These are phyloP conservation scores for Naegleria lovaniensis DNA, from an alignment of 208 protist species.

Conservation along the genomic window DNA sequence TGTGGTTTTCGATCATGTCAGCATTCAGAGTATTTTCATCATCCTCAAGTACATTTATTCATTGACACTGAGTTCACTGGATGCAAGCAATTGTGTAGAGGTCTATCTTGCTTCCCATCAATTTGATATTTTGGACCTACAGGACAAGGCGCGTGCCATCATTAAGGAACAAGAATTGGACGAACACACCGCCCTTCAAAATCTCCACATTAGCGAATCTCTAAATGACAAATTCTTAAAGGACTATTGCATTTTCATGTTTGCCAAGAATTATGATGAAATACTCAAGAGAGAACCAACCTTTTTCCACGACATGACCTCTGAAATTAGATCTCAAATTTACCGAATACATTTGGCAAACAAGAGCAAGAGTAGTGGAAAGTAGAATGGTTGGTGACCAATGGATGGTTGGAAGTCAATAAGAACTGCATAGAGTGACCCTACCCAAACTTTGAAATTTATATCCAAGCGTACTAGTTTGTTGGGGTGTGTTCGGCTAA, in stretches of 20 bases:
- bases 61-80: background rate
- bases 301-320: background rate
- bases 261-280: background rate
- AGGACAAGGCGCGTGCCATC: background rate
- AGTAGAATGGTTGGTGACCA: too few species aligned
- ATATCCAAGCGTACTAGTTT: too few species aligned
- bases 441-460: too few species aligned
- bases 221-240: background rate
- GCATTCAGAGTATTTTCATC: background rate
- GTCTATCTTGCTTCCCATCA: background rate
- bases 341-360: background rate
- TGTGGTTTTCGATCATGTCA: background rate
- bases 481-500: too few species aligned
- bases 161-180: background rate
- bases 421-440: too few species aligned
- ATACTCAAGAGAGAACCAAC: background rate
- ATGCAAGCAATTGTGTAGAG: background rate
- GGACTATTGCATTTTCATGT: background rate
- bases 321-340: background rate
- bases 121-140: background rate
- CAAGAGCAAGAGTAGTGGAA: background rate
- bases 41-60: background rate
- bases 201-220: background rate
- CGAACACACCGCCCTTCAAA: background rate
- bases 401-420: too few species aligned